phyloP scores from a whole-genome alignment of 176 grass and related monocot species.

The Puccinellia tenuiflora region DNA sequence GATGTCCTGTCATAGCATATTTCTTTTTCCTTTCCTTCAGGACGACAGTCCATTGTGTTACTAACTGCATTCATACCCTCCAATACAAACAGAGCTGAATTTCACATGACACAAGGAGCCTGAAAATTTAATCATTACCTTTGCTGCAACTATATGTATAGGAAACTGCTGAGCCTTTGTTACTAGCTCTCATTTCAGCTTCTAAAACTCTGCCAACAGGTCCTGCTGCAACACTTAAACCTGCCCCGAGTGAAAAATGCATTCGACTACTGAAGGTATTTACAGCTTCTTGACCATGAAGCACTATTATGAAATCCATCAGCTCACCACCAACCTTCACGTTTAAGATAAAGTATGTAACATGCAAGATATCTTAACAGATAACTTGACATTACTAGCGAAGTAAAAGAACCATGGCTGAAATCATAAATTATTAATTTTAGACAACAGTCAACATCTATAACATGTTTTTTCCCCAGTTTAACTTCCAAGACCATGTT shows the following conservation, averaged over 20 bases:
- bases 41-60: background rate
- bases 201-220: slow-evolving; percentile 85
- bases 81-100: background rate
- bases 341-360: slow-evolving; percentile 8
- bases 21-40: background rate
- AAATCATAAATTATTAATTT: slow-evolving; percentile 2
- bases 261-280: slow-evolving; percentile 73
- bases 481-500: background rate
- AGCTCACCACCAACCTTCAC: slow-evolving; percentile 68
- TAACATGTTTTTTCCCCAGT: background rate
- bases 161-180: slow-evolving; percentile 73
- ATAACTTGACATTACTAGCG: background rate
- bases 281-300: slow-evolving; percentile 57
- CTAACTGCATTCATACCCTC: background rate
- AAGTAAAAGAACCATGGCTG: background rate
- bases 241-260: slow-evolving; percentile 83
- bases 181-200: slow-evolving; percentile 75
- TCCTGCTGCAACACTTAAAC: slow-evolving; percentile 77
- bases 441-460: background rate
- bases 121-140: slow-evolving; percentile 41
- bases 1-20: background rate
- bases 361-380: background rate
- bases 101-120: background rate
- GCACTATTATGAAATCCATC: slow-evolving; percentile 88
- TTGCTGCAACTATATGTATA: slow-evolving; percentile 97